Evolutionary conservation across 2,329 filamentous ascomycete species (phyloP), one percentile per base, ranked within the genome.

Genomic region (Exophiala mesophila): DNA sequence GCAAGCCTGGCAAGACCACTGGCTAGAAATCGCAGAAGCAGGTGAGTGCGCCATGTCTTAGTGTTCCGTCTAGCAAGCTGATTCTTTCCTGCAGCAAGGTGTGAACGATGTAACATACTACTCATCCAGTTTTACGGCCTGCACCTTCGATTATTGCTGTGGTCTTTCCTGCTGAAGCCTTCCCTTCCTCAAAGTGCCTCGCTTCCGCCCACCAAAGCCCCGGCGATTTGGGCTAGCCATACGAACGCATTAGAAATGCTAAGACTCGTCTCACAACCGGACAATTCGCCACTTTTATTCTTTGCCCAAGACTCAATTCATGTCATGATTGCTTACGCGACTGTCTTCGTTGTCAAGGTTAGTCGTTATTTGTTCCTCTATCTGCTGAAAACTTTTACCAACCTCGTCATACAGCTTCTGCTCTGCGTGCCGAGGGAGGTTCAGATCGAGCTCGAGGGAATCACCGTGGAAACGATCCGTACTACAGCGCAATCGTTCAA

Each of bases 281-380:
- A 53, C 10, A 52, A 58, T 36, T 45, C 60, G 1, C 57, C 59
- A 3, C 57, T 58, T 31, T 51, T 68, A 0, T 67, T 63, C 42
- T 68, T 66, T 48, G 62, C 60, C 3, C 65, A 68, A 46, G 65
- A 68, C 38, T 67, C 65, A 1, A 55, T 69, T 4, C 65, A 68
- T 46, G 63, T 67, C 10, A 68, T 68, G 65, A 62, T 60, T 12
- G 65, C 65, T 3, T 67, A 69, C 44, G 59, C 62, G n/a, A 61
- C 64, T 9, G 61, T 63, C 2, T 65, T 66, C 39, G 50, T 66
- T 2, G 58, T 66, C 33, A 68, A 67, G 17, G 50, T 40, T 18
- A 40, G 37, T 40, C 24, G n/a, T 5, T n/a, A n/a, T n/a, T n/a
- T n/a, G n/a, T n/a, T n/a, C n/a, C n/a, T n/a, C n/a, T n/a, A n/a